Evolutionary conservation across 2,329 filamentous ascomycete genomes (phyloP).

Genomic region (Rhynchosporium agropyri): DNA sequence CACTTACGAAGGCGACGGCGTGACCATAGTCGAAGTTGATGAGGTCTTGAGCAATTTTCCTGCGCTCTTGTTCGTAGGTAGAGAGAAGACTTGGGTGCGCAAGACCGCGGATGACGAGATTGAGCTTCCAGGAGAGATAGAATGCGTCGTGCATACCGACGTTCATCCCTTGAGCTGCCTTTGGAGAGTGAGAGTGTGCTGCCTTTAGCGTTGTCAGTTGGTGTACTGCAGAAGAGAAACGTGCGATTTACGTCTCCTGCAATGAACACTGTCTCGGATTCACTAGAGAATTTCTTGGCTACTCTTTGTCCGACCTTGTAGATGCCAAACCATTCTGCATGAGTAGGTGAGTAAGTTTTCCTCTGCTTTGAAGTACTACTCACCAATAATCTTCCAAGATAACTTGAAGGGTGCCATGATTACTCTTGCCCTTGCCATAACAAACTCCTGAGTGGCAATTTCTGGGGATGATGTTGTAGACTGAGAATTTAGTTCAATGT

Average conservation of each 20-base stretch:
- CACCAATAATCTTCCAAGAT: slow-evolving; percentile 72
- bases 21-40: slow-evolving; percentile 65
- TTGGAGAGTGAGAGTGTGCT: slow-evolving; percentile 63
- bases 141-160: slow-evolving; percentile 62
- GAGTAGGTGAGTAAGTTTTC: slow-evolving; percentile 44
- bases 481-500: slow-evolving; percentile 57
- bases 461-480: slow-evolving; percentile 48
- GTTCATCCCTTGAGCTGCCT: slow-evolving; percentile 65
- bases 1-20: slow-evolving; percentile 60
- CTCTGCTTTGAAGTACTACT: slow-evolving; percentile 49
- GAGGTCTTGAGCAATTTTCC: slow-evolving; percentile 63
- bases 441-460: slow-evolving; percentile 61
- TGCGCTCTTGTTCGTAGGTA: slow-evolving; percentile 65
- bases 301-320: slow-evolving; percentile 62
- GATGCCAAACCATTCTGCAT: slow-evolving; percentile 61
- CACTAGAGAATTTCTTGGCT: slow-evolving; percentile 56
- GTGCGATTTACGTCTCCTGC: slow-evolving; percentile 49
- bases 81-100: slow-evolving; percentile 57
- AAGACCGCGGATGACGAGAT: slow-evolving; percentile 53
- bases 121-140: slow-evolving; percentile 64
- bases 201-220: slow-evolving; percentile 45
- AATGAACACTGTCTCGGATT: slow-evolving; percentile 59
- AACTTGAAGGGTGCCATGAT: slow-evolving; percentile 62
- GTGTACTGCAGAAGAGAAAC: slow-evolving; percentile 42
- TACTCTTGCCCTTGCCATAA: slow-evolving; percentile 66